Evolutionary conservation across 306 rosid genomes (phyloP), one percentile per base, ranked within the genome.

Genomic region (Mimosa pudica): DNA sequence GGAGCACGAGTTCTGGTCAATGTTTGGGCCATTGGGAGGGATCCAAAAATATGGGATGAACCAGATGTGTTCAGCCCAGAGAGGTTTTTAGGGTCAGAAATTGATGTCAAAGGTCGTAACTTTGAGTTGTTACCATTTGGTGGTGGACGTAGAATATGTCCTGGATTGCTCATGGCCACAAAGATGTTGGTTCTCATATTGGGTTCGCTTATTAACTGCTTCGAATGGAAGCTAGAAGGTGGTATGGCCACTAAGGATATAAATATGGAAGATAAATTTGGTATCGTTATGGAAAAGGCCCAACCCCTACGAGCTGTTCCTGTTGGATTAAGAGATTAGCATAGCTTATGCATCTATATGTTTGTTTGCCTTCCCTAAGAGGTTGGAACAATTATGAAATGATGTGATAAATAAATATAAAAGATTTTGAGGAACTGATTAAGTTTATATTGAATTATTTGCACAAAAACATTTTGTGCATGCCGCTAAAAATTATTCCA

Each of bases 121-220:
- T 86, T 80, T 81, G 84, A 85, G 87, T 76, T 89, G 2, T 14
- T 70, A 32, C 89, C 90, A 0, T 89, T 89, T 49, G 86, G 89
- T 1, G 70, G 76, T 4, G 89, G 86, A 17, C 41, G 89, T 12
- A 69, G 89, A 54, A 86, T 76, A 14, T 89, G 90, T n/a, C 87
- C 87, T 7, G 92, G 90, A 5, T 64, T 75, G 58, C 82, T 74
- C 17, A 4, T 69, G 55, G 73, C 73, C 7, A n/a, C 45, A 36
- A 68, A 87, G n/a, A 85, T 86, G 82, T 7, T 86, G 74, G 81
- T 79, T 60, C 33, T 18, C 13, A 44, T 79, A 51, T 58, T 89
- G 74, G 89, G 90, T 18, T 84, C 89, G 89, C 30, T 84, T 87
- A 14, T 89, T 4, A 82, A 85, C 67, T 69, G 48, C 2, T 89